Base-by-base conservation (phyloP, 495 filamentous ascomycete genomes). In the Talaromyces adpressus region DNA sequence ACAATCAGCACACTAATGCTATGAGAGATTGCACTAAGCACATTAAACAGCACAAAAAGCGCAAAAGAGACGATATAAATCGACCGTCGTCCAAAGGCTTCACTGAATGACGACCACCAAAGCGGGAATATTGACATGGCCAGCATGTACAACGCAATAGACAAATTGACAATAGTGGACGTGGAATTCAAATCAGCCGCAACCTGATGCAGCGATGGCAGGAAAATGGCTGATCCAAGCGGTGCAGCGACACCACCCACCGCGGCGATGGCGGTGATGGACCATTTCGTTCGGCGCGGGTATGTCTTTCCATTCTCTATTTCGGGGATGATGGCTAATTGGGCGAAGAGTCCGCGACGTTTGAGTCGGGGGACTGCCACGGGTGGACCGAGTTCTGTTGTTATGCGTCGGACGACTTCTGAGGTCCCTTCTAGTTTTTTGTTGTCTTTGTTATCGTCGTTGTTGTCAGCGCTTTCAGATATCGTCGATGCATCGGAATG, bases 31-130 rank as follows among this genome's bases (percentile, higher is more conserved):
- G 92, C 92, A 32, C 82, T 85, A 20, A 92, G 77, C 18, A 89
- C 74, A 51, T 86, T 90, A 75, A 89, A 97, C 20, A 96, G 57
- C n/a, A 88, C 73, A 69, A 93, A 96, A 6, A 96, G 79, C 25
- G 79, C 69, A 70, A 98, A 97, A 0, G 91, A 96, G 47, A 83
- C 76, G 18, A 98, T 69, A 72, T 97, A 97, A 60, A 98, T 92
- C 7, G 87, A 91, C 27, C 93, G 83, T 45, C 93, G 84, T 22
- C 93, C 93, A 3, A 91, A 73, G 4, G 84, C 82, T 73, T 97
- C 93, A 11, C 90, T 93, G 70, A 97, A 95, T 3, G 86, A 89
- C 2, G 90, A 94, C 93, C 93, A 97, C 91, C 92, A 97, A 5
- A 97, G 82, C 2, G 93, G 93, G 65, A 92, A 96, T 27, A 97